These are phyloP conservation scores for Penicillium antarcticum DNA, from an alignment of 495 filamentous ascomycete species.

Conservation along the genomic window DNA sequence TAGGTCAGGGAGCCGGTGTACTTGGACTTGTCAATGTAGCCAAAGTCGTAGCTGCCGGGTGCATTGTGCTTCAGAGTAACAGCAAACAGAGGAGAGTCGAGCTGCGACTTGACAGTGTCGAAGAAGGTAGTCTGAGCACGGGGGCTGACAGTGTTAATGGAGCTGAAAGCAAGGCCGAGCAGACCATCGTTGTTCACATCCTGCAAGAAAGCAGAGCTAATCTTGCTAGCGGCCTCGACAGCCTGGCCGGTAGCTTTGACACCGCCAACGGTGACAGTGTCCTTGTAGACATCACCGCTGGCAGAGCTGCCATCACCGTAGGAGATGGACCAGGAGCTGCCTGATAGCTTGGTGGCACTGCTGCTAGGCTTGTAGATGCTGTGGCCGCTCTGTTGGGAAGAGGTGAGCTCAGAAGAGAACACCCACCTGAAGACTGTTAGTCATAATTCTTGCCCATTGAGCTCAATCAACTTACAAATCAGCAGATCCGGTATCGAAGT, in stretches of 20 bases:
- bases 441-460: background rate
- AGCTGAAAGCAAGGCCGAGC: conserved; percentile 68
- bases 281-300: conserved; percentile 64
- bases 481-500: conserved; percentile 74
- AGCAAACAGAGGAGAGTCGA: conserved; percentile 65
- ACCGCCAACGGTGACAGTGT: conserved; percentile 64
- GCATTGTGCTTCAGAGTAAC: conserved; percentile 61
- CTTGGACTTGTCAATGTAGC: conserved; percentile 61
- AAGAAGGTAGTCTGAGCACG: conserved; percentile 65
- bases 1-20: conserved; percentile 65
- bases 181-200: conserved; percentile 66
- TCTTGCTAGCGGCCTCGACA: conserved; percentile 61
- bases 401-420: conserved; percentile 47
- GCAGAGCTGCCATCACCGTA: conserved; percentile 72
- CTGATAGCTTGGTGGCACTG: conserved; percentile 48
- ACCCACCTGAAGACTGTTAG: conserved; percentile 41
- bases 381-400: conserved; percentile 53
- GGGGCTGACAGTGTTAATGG: conserved; percentile 68
- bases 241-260: conserved; percentile 62
- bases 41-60: conserved; percentile 72
- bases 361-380: conserved; percentile 55
- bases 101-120: conserved; percentile 58
- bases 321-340: conserved; percentile 60
- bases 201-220: conserved; percentile 57
- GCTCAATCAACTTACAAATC: conserved; percentile 57